Evolutionary conservation across 208 protist species (phyloP).

Genomic region (Spongospora subterranea): DNA sequence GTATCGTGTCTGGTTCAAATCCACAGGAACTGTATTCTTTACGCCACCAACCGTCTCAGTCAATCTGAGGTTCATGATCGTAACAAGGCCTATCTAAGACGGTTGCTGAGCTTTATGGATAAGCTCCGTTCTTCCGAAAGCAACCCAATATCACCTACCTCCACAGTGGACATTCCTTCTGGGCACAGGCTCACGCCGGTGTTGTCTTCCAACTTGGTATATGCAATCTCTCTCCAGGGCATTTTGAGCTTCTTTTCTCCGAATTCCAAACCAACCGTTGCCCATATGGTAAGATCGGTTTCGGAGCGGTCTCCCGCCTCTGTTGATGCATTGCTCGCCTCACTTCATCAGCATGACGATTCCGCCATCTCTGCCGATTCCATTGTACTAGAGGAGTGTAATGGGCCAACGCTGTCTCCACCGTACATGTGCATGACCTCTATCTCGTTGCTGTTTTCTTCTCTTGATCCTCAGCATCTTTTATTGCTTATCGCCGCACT

Average conservation of each 20-base stretch:
- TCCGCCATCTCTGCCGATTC: too few relatives aligned
- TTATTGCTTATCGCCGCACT: neutral
- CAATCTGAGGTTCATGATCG: neutral
- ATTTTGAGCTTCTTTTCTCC: neutral
- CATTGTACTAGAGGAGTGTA: too few relatives aligned
- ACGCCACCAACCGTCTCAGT: neutral
- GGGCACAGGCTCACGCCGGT: too few relatives aligned
- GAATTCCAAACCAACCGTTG: too few relatives aligned
- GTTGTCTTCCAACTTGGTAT: neutral
- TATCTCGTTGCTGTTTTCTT: neutral
- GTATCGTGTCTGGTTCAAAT: neutral
- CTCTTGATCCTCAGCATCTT: neutral
- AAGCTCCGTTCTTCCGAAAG: neutral
- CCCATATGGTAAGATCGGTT: too few relatives aligned
- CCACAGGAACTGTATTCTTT: conserved; percentile 14
- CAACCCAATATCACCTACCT: too few relatives aligned
- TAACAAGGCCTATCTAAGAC: neutral
- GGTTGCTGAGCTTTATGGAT: neutral
- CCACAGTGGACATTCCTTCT: too few relatives aligned
- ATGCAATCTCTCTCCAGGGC: neutral
- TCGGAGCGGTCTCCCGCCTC: too few relatives aligned
- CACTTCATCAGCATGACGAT: too few relatives aligned
- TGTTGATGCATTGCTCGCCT: too few relatives aligned
- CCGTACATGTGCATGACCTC: too few relatives aligned
- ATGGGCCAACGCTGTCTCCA: too few relatives aligned